These are phyloP conservation scores for Lipomyces japonicus DNA, from an alignment of 805 yeast species.

Conservation along the genomic window DNA sequence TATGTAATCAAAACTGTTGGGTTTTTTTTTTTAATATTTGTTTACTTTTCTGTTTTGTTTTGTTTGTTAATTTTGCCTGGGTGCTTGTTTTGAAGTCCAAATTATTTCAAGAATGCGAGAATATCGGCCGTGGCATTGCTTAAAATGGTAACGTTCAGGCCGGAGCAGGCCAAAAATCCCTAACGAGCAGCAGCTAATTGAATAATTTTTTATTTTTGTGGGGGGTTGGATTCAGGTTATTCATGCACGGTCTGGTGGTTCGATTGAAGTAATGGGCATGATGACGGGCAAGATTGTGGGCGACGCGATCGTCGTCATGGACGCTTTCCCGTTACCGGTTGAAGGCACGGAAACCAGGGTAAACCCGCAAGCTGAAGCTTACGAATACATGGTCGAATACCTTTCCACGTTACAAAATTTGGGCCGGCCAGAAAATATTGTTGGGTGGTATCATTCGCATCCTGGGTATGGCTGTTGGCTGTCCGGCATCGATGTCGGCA, in stretches of 20 bases:
- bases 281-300: slow-evolving; percentile 69
- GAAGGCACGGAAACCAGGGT: slow-evolving; percentile 96
- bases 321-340: slow-evolving; percentile 83
- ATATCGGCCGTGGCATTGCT: slow-evolving; percentile 67
- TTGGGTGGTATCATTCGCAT: slow-evolving; percentile 97
- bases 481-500: slow-evolving; percentile 86
- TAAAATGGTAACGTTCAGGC: slow-evolving; percentile 49
- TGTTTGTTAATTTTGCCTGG: background rate
- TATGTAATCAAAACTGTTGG: slow-evolving; percentile 12
- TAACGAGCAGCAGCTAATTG: background rate
- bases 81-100: slow-evolving; percentile 41
- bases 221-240: slow-evolving; percentile 50
- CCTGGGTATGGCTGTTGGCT: slow-evolving; percentile 98
- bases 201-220: slow-evolving; percentile 30
- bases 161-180: background rate
- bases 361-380: slow-evolving; percentile 89
- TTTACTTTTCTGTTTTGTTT: slow-evolving; percentile 1
- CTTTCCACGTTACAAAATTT: slow-evolving; percentile 52
- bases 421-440: slow-evolving; percentile 62
- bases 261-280: slow-evolving; percentile 94
- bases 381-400: slow-evolving; percentile 90
- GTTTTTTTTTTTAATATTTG: slow-evolving; percentile 8
- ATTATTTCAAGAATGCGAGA: slow-evolving; percentile 58
- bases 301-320: slow-evolving; percentile 62
- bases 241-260: slow-evolving; percentile 80